A percentile compares a stretch with the other conserved stretches of the same genome.
Evolutionary conservation across 2,329 filamentous ascomycete genomes (phyloP).

Genomic region (Trichoderma sp.): DNA sequence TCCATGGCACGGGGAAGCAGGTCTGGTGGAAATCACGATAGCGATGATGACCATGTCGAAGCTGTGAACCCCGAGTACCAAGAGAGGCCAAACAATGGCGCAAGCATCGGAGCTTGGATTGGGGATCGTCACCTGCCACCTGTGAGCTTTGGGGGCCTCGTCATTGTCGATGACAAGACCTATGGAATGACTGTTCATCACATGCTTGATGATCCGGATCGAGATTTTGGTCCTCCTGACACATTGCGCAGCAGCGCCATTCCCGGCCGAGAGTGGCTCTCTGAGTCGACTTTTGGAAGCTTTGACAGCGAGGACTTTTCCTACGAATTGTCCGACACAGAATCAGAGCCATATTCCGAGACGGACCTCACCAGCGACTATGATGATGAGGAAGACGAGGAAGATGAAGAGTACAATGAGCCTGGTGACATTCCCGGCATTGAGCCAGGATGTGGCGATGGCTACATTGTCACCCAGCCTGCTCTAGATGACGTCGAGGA

Average conservation of each 20-base stretch:
- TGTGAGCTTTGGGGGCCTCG: constrained; percentile 84
- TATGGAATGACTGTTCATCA: constrained; percentile 97
- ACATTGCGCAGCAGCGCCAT: constrained; percentile 41
- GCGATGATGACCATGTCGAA: constrained; percentile 40
- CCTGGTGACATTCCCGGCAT: constrained; percentile 78
- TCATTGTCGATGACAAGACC: constrained; percentile 78
- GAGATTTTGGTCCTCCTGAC: constrained; percentile 36
- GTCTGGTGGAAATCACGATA: constrained; percentile 22
- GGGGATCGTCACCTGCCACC: constrained; percentile 83
- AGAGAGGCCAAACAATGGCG: constrained; percentile 74
- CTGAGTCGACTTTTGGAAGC: constrained; percentile 42
- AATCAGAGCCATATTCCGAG: constrained; percentile 54
- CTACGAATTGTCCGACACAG: constrained; percentile 61
- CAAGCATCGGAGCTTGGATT: constrained; percentile 89
- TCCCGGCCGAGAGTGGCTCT: constrained; percentile 43
- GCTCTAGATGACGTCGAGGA: constrained; percentile 83
- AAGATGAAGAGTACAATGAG: constrained; percentile 56
- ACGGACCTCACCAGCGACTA: constrained; percentile 54
- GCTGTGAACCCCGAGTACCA: constrained; percentile 75
- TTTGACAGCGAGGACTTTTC: constrained; percentile 53
- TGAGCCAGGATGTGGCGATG: constrained; percentile 69
- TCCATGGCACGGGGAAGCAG: constrained; percentile 32
- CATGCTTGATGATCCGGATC: constrained; percentile 75
- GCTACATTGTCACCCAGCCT: constrained; percentile 84
- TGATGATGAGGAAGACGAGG: constrained; percentile 51